phyloP scores from a whole-genome alignment of 2,329 filamentous ascomycete genomes.

The Cercospora sp. region DNA sequence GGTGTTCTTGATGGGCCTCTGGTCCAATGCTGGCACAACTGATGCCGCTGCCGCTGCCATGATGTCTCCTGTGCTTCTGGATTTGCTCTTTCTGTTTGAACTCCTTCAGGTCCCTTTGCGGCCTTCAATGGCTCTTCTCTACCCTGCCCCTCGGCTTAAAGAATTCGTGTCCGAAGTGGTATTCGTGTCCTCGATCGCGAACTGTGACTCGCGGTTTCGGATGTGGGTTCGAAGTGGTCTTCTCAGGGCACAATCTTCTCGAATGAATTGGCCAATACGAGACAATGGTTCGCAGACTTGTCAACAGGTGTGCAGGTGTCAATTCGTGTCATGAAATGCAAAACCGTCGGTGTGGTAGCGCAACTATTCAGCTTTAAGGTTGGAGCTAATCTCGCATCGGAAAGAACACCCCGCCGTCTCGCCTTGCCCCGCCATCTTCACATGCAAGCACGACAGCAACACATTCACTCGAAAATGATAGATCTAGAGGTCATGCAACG shows the following conservation, averaged over 20 bases:
- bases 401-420: conserved; percentile 3
- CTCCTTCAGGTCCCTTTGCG: background rate
- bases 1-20: conserved; percentile 87
- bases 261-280: background rate
- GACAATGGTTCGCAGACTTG: background rate
- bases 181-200: background rate
- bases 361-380: conserved; percentile 6
- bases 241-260: background rate
- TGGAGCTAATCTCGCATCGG: conserved; percentile 5
- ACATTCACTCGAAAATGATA: background rate
- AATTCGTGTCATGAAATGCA: background rate
- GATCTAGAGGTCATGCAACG: too few relatives aligned
- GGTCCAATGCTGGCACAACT: conserved; percentile 70
- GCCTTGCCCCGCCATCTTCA: conserved; percentile 7
- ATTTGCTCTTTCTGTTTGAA: background rate
- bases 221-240: background rate
- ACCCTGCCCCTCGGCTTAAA: background rate
- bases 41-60: conserved; percentile 44
- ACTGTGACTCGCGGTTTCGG: background rate
- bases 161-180: conserved; percentile 3
- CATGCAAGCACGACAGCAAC: background rate
- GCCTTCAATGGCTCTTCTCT: background rate
- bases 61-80: background rate
- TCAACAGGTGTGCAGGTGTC: background rate
- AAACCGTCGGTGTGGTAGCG: conserved; percentile 4